Evolutionary conservation across 768 basidiomycete species (phyloP).

Genomic region (Boletus sensibilis): DNA sequence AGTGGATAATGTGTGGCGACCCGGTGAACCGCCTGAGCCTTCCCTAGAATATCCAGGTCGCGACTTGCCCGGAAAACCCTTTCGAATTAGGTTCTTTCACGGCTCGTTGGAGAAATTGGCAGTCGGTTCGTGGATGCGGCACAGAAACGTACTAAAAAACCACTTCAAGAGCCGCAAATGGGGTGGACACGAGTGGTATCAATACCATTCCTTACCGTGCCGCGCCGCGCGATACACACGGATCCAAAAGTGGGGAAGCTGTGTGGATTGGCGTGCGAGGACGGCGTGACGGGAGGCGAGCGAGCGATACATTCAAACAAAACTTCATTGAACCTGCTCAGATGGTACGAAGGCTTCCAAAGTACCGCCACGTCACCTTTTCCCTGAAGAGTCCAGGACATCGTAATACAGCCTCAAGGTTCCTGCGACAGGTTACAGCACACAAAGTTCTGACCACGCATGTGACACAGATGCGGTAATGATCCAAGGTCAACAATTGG

Average conservation of each 20-base stretch:
- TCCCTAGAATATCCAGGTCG: conserved; percentile 8
- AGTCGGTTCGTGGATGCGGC: conserved; percentile 14
- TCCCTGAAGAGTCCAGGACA: conserved; percentile 11
- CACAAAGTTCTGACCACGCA: conserved; percentile 16
- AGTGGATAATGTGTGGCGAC: conserved; percentile 15
- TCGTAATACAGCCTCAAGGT: conserved; percentile 12
- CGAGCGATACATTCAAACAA: conserved; percentile 10
- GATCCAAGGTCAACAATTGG: conserved; percentile 5
- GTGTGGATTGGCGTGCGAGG: no score
- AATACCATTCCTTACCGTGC: no score
- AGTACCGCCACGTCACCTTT: conserved; percentile 15
- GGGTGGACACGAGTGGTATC: conserved; percentile 20
- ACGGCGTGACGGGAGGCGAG: conserved; percentile 3
- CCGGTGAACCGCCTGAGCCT: conserved; percentile 6
- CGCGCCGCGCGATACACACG: no score
- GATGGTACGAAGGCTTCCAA: conserved; percentile 4
- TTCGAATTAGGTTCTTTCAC: conserved; percentile 15
- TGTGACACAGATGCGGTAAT: conserved; percentile 25
- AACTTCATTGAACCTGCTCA: conserved; percentile 9
- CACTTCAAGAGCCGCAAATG: conserved; percentile 16
- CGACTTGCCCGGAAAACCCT: conserved; percentile 10
- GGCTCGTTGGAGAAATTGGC: conserved; percentile 4
- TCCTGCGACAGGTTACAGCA: conserved; percentile 19
- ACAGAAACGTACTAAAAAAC: conserved; percentile 23
- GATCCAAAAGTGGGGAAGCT: no score